These are phyloP conservation scores for Aquilaria agallochum DNA, from an alignment of 441 rosid species.

Conservation along the genomic window DNA sequence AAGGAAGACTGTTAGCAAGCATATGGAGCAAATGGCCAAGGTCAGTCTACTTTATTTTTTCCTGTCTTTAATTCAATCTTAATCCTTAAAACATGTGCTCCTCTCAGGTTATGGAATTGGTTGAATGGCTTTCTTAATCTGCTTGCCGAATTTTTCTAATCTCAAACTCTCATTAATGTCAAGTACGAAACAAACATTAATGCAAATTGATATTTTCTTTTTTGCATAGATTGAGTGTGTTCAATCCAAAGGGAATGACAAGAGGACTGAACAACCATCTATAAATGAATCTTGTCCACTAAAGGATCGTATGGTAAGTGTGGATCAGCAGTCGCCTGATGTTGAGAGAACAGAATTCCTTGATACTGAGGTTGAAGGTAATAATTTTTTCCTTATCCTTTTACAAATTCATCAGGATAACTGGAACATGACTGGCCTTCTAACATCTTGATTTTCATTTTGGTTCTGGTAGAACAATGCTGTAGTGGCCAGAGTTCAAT, in stretches of 20 bases:
- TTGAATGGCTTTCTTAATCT: too few relatives aligned
- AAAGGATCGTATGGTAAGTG: conserved; percentile 11
- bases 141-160: too few relatives aligned
- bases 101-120: too few relatives aligned
- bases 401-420: not conserved
- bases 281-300: conserved; percentile 17
- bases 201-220: conserved; percentile 7
- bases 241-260: conserved; percentile 34
- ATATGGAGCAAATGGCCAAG: not conserved
- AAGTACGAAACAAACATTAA: too few relatives aligned
- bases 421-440: conserved; percentile 2
- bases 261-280: conserved; percentile 18
- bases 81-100: too few relatives aligned
- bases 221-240: conserved; percentile 40
- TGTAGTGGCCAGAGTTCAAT: conserved; percentile 26
- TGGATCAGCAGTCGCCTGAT: conserved; percentile 23
- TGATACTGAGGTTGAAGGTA: conserved; percentile 49
- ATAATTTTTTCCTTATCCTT: not conserved
- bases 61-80: too few relatives aligned
- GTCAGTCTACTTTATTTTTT: too few relatives aligned
- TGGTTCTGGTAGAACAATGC: conserved; percentile 27
- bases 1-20: conserved; percentile 23
- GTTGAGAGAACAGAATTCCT: conserved; percentile 28
- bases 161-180: too few relatives aligned
- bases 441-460: not conserved